Evolutionary conservation across 1,139 yeast genomes (phyloP), one percentile per base, ranked within the genome.

Genomic region (Candida tetrigidarum): DNA sequence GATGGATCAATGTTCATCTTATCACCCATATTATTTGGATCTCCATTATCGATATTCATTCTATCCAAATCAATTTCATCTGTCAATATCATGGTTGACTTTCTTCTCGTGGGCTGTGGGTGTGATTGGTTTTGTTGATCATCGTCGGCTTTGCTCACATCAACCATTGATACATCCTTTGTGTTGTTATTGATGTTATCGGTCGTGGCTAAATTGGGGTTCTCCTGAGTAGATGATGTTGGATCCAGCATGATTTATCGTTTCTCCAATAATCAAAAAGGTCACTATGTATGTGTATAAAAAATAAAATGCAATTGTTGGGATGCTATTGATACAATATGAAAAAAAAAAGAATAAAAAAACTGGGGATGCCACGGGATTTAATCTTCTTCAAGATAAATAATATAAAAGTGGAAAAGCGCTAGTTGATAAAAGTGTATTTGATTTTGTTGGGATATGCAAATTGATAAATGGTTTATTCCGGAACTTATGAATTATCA

Each of bases 161-260:
- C 78, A 43, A 70, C 70, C 78, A 73, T 73, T 33, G 77, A 71
- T 20, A 69, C 64, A 52, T 69, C 75, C 20, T 49, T 50, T 6
- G 43, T 29, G 19, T 22, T 26, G 15, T 37, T 37, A 10, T 33
- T 28, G 23, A 32, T 32, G 9, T 39, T 29, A 7, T 22, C 36
- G 11, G 12, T 19, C 18, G 28, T 14, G 11, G 15, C 22, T 14
- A 11, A 8, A 20, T 9, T 18, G 10, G 22, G 12, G 10, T 14
- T 14, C 4, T 12, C 35, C 19, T 34, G 34, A 15, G 22, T 28
- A 3, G 34, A 29, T 3, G 39, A 34, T 10, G 20, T 40, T 20
- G 40, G 35, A 39, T 35, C 33, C 22, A 32, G 37, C 42, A 39
- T 38, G 29, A 19, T 14, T 19, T 29, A 29, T 15, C 8, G n/a